Evolutionary conservation across 768 basidiomycete species (phyloP).

Genomic region (Auricularia sp.): DNA sequence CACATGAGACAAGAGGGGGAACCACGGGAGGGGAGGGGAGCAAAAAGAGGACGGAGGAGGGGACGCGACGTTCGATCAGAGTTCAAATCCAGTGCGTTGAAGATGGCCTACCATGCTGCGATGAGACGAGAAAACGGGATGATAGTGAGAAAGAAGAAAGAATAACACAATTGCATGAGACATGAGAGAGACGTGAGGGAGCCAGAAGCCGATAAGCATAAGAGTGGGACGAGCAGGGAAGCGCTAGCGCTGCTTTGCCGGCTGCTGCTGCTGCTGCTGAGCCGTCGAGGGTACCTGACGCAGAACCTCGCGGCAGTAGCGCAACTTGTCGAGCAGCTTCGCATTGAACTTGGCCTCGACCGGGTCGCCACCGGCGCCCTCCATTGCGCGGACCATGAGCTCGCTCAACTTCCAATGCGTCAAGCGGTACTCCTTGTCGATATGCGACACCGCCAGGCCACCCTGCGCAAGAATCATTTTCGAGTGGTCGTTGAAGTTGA

Average conservation of each 20-base stretch:
- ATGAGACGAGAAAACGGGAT: background rate
- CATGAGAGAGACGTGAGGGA: background rate
- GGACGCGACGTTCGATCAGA: no score
- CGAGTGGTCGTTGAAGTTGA: conserved; percentile 98
- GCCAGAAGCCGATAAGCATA: background rate
- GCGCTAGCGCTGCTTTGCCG: background rate
- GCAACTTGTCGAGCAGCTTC: conserved; percentile 66
- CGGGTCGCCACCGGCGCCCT: conserved; percentile 30
- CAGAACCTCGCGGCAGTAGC: conserved; percentile 80
- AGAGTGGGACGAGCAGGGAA: background rate
- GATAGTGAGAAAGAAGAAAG: background rate
- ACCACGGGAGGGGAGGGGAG: no score
- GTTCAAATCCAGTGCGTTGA: no score
- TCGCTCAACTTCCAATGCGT: conserved; percentile 64
- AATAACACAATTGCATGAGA: background rate
- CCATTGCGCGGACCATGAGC: conserved; percentile 50
- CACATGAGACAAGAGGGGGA: no score
- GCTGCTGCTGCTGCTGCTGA: background rate
- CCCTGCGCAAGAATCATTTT: conserved; percentile 83
- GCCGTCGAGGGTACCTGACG: conserved; percentile 5
- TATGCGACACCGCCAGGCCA: conserved; percentile 74
- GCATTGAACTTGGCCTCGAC: conserved; percentile 53
- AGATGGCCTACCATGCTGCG: no score
- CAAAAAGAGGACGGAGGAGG: no score
- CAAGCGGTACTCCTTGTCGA: conserved; percentile 79